Evolutionary conservation across 495 filamentous ascomycete species (phyloP), one percentile per base, ranked within the genome.

Genomic region (Penicillium diatomitis): DNA sequence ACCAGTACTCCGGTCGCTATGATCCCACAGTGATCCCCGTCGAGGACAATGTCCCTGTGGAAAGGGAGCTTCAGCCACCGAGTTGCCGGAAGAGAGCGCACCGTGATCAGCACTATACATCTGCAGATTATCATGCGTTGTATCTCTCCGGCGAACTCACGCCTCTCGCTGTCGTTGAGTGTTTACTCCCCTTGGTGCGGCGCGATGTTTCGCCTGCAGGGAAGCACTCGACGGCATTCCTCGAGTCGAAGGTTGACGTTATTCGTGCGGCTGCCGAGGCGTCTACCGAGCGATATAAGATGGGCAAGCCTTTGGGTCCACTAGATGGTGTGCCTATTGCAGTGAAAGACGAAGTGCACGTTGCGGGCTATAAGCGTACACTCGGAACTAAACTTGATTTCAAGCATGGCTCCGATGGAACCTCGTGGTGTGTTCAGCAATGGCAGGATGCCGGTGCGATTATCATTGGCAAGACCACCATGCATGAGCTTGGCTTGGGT

Each of bases 401-500:
- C 46, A 66, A 75, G 12, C 73, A 73, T 41, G 69, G 70, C 4
- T 54, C 50, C 8, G 56, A 70, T 46, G 71, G 50, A 3, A 87
- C 83, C 2, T 76, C 74, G 6, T 95, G 87, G 87, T 88, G 85
- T 52, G 79, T 90, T 27, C 73, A 72, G 61, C 80, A 87, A 67
- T 78, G 85, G 69, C 73, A 84, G 54, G 84, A 92, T 40, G 82
- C 80, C 0, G 91, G 91, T 2, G 90, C 83, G 8, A 76, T 96
- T 37, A 72, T 95, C 12, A 62, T 96, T 45, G 91, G 89, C 8
- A 95, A 94, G 67, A 76, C 82, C 30, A 90, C 81, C 37, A 95
- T 96, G 91, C 90, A 96, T 65, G 90, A 97, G 68, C 63, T 94
- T 5, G 91, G 91, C 4, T 67, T 86, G 32, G 81, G 80, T 81